phyloP scores from a whole-genome alignment of 352 stramenopile species.

The Globisporangium radiosum region DNA sequence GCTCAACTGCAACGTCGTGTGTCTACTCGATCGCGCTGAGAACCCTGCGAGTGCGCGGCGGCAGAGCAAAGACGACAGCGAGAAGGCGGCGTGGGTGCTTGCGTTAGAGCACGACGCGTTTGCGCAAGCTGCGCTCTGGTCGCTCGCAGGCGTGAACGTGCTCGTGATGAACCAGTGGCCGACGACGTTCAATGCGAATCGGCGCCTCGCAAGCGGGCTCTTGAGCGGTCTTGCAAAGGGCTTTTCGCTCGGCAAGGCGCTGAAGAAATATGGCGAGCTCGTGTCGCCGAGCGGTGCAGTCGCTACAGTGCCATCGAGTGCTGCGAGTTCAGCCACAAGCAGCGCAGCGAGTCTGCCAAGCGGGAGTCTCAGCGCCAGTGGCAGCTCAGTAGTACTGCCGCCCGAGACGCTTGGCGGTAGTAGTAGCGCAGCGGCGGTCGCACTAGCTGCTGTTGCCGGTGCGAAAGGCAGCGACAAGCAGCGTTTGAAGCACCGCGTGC shows the following conservation, averaged over 20 bases:
- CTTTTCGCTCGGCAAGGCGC: slow-evolving; percentile 48
- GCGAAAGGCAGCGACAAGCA: slow-evolving; percentile 11
- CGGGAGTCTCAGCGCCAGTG: not conserved
- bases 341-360: slow-evolving; percentile 5
- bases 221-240: slow-evolving; percentile 43
- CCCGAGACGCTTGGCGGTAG: not conserved
- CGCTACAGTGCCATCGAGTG: slow-evolving; percentile 7
- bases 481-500: slow-evolving; percentile 65
- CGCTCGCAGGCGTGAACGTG: slow-evolving; percentile 67
- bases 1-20: slow-evolving; percentile 55
- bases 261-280: slow-evolving; percentile 49
- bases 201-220: slow-evolving; percentile 42
- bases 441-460: not conserved
- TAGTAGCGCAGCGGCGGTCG: not conserved
- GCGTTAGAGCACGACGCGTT: slow-evolving; percentile 61
- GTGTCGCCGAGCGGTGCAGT: slow-evolving; percentile 6
- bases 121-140: slow-evolving; percentile 61
- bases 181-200: slow-evolving; percentile 73
- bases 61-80: slow-evolving; percentile 83
- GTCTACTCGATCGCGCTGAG: slow-evolving; percentile 77
- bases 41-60: slow-evolving; percentile 63
- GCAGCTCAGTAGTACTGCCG: not conserved
- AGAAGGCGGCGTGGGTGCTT: slow-evolving; percentile 56
- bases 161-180: slow-evolving; percentile 79
- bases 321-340: not conserved